Conservation (phyloP, 2,329 filamentous ascomycete genomes). For the Colletotrichum chrysophilum region DNA sequence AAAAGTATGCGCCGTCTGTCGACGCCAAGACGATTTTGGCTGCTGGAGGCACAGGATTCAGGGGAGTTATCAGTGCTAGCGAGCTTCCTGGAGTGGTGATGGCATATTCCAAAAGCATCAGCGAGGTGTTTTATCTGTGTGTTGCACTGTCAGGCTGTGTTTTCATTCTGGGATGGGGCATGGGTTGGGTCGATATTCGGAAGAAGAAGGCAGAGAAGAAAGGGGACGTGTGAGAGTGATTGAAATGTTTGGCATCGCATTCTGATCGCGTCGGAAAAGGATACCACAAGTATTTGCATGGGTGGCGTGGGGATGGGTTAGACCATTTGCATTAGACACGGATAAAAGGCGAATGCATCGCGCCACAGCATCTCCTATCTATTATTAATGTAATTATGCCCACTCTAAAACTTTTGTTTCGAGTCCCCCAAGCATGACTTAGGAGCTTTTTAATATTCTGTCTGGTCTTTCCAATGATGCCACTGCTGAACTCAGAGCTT, state of each 20-base stretch:
- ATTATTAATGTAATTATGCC: not conserved
- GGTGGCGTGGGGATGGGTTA: not conserved
- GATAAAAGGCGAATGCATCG: no score
- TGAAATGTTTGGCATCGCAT: not conserved
- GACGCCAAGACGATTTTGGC: slow-evolving; percentile 37
- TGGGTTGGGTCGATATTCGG: slow-evolving; percentile 52
- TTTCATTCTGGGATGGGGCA: slow-evolving; percentile 43
- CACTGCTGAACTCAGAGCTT: not conserved
- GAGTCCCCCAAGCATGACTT: not conserved
- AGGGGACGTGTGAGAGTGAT: not conserved
- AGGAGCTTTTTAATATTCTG: no score
- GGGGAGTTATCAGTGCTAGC: slow-evolving; percentile 30
- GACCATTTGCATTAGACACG: no score
- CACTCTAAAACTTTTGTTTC: not conserved
- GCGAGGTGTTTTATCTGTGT: slow-evolving; percentile 32
- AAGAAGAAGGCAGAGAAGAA: slow-evolving; percentile 30
- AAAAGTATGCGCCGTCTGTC: slow-evolving; percentile 31
- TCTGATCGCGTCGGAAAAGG: not conserved
- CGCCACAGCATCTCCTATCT: not conserved
- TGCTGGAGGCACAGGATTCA: slow-evolving; percentile 47
- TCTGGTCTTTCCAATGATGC: rapidly evolving
- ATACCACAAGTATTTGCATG: not conserved
- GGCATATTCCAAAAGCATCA: slow-evolving; percentile 44
- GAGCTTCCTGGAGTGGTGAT: slow-evolving; percentile 39
- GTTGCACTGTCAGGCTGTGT: slow-evolving; percentile 32